Conservation (phyloP, 768 basidiomycete species). For the Goffeauzyma gilvescens region DNA sequence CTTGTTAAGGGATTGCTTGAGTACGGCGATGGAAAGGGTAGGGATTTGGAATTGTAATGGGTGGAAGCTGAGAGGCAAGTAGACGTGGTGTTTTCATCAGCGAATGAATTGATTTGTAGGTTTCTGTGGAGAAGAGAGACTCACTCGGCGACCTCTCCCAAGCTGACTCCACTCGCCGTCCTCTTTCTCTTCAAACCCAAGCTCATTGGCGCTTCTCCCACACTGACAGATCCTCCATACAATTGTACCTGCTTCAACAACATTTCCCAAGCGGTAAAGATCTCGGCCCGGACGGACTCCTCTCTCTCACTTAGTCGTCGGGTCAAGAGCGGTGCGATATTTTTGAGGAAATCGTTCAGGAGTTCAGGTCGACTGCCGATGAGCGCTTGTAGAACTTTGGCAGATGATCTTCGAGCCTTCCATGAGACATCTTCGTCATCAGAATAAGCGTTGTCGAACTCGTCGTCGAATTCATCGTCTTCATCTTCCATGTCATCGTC, state of each 20-base stretch:
- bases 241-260: constrained; percentile 68
- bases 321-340: constrained; percentile 71
- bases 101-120: no score
- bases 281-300: constrained; percentile 76
- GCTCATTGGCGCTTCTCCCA: constrained; percentile 34
- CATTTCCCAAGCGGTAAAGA: constrained; percentile 67
- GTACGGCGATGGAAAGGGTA: constrained; percentile 53
- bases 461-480: constrained; percentile 43
- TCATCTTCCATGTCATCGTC: constrained; percentile 45
- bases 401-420: constrained; percentile 84
- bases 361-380: constrained; percentile 82
- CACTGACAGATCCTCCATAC: constrained; percentile 46
- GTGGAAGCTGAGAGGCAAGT: no score
- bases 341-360: constrained; percentile 55
- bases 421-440: constrained; percentile 98
- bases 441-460: constrained; percentile 66
- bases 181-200: constrained; percentile 36
- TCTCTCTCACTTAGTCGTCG: constrained; percentile 86
- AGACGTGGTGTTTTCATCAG: no score
- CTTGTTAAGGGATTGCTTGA: constrained; percentile 71
- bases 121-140: no score
- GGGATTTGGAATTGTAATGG: constrained; percentile 43
- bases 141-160: no score
- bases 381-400: constrained; percentile 67
- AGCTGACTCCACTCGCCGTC: constrained; percentile 18